Conservation (phyloP, 306 rosid genomes). For the Cicer cuneatum region DNA sequence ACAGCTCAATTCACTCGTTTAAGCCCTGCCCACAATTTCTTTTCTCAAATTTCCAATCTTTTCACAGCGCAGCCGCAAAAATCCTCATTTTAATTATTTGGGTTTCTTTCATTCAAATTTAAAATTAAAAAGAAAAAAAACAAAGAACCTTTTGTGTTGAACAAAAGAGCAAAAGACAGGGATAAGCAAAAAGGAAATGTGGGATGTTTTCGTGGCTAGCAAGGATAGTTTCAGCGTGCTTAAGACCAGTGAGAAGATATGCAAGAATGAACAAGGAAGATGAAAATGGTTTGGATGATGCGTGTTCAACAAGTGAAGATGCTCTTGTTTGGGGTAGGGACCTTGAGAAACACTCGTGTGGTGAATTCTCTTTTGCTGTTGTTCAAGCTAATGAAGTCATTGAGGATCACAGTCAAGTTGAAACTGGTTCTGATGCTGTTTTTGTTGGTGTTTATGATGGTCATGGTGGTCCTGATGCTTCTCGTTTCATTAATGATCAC, state of each 20-base stretch:
- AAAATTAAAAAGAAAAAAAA: background rate
- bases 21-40: constrained; percentile 9
- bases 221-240: constrained; percentile 80
- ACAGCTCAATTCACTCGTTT: background rate
- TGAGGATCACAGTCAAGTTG: constrained; percentile 90
- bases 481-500: constrained; percentile 68
- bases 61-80: background rate
- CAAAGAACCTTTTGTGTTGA: background rate
- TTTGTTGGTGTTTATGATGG: constrained; percentile 93
- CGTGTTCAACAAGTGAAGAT: constrained; percentile 53
- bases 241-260: constrained; percentile 83
- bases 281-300: constrained; percentile 52
- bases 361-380: constrained; percentile 82
- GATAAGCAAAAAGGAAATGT: constrained; percentile 75
- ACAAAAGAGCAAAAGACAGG: background rate
- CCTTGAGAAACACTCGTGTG: constrained; percentile 72
- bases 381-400: constrained; percentile 80
- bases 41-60: constrained; percentile 29
- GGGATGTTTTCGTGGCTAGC: constrained; percentile 99
- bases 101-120: background rate
- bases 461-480: constrained; percentile 82
- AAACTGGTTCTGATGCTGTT: constrained; percentile 66
- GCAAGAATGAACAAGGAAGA: constrained; percentile 90
- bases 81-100: constrained; percentile 19
- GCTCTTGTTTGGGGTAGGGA: constrained; percentile 67